Evolutionary conservation across 1,284 basidiomycete species (phyloP).

Genomic region (Phlebopus sp.): DNA sequence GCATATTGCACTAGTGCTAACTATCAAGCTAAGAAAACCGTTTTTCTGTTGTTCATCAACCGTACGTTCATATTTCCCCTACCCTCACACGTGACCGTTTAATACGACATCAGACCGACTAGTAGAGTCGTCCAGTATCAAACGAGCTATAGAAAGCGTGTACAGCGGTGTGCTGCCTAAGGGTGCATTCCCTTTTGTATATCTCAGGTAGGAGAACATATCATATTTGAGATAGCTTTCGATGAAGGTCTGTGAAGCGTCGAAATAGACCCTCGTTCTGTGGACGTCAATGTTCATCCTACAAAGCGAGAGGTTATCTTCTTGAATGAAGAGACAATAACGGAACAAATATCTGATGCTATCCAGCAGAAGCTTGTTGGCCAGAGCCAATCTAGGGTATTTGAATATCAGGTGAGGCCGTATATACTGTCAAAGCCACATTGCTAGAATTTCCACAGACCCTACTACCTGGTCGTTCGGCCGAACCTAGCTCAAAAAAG

Average conservation of each 20-base stretch:
- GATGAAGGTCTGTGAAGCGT: slow-evolving; percentile 48
- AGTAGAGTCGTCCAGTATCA: slow-evolving; percentile 88
- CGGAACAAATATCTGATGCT: slow-evolving; percentile 74
- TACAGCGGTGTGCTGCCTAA: slow-evolving; percentile 91
- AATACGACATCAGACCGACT: slow-evolving; percentile 67
- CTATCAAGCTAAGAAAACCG: slow-evolving; percentile 83
- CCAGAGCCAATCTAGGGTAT: slow-evolving; percentile 69
- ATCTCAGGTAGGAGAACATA: slow-evolving; percentile 65
- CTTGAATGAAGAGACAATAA: slow-evolving; percentile 88
- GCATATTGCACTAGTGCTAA: slow-evolving; percentile 87
- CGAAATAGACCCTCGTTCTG: slow-evolving; percentile 79
- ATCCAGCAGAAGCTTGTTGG: slow-evolving; percentile 68
- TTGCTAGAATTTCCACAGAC: slow-evolving; percentile 43
- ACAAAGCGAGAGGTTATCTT: slow-evolving; percentile 98
- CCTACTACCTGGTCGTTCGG: slow-evolving; percentile 53
- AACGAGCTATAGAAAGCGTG: slow-evolving; percentile 83
- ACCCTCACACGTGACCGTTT: not conserved
- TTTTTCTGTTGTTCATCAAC: slow-evolving; percentile 96
- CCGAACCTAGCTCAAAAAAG: slow-evolving; percentile 39
- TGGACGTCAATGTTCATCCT: slow-evolving; percentile 98
- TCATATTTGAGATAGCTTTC: not conserved
- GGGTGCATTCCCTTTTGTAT: slow-evolving; percentile 88
- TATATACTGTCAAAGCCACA: not conserved
- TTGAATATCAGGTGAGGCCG: slow-evolving; percentile 73
- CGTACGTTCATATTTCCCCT: slow-evolving; percentile 51